Evolutionary conservation across 495 filamentous ascomycete genomes (phyloP), one percentile per base, ranked within the genome.

Genomic region (Aeminium ludgeri): DNA sequence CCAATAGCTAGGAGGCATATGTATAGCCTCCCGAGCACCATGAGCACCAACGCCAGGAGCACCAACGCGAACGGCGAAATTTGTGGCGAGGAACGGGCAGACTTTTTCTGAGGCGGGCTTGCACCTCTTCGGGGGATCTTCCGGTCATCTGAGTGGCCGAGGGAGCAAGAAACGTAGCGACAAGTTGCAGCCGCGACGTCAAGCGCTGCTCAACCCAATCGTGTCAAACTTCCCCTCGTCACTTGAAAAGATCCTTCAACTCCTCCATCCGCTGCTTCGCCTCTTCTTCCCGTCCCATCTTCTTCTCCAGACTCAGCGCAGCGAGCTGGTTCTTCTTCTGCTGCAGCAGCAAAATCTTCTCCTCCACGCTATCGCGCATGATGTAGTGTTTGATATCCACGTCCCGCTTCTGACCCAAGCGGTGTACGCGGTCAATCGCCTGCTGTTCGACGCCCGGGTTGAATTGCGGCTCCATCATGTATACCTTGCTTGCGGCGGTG

Each of bases 391-490:
- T 72, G 1, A 81, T 92, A 8, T 68, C 69, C 3, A 97, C 89
- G 19, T 76, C 69, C 6, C 87, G 69, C 51, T 69, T 87, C 63
- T 97, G 89, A 0, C 89, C 89, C 15, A 97, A 68, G 13, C 89
- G 78, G 55, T 97, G 89, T 18, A 97, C 80, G 32, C 89, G 82
- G 52, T 97, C 89, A 6, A 97, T 67, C 3, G 89, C 89, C 57
- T 97, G 89, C 4, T 85, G 83, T 49, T 96, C 86, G 0, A 85
- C 82, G 4, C 85, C 86, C 1, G 89, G 89, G 56, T 97, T 97
- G 57, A 84, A 97, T 50, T 95, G 85, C 1, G 89, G 89, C 59
- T 97, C 89, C 89, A 97, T 95, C 34, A 96, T 78, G 52, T 85
- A 97, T 10, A 87, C 89, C 29, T 73, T 76, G 53, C 75, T 86